These are phyloP conservation scores for Waltergamsia citrina DNA, from an alignment of 2,329 filamentous ascomycete species.

Conservation along the genomic window DNA sequence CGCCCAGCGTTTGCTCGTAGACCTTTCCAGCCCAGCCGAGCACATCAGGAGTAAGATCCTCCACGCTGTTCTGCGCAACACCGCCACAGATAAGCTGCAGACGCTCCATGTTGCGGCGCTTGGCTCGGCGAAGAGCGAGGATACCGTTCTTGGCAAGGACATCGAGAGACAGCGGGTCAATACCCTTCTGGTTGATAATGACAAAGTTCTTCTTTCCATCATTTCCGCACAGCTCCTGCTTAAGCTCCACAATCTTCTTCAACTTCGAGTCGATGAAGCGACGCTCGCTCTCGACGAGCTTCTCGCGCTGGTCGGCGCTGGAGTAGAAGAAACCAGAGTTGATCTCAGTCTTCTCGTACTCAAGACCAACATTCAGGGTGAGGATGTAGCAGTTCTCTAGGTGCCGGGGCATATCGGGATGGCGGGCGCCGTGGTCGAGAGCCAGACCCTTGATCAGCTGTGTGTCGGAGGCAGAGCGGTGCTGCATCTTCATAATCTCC, in stretches of 20 bases:
- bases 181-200: slow-evolving; percentile 98
- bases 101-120: slow-evolving; percentile 98
- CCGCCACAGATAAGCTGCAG: slow-evolving; percentile 92
- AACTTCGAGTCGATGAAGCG: slow-evolving; percentile 94
- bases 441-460: slow-evolving; percentile 90
- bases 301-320: slow-evolving; percentile 91
- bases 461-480: slow-evolving; percentile 90
- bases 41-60: slow-evolving; percentile 78
- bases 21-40: slow-evolving; percentile 95
- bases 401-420: slow-evolving; percentile 96
- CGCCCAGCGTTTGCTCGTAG: slow-evolving; percentile 93
- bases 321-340: slow-evolving; percentile 99
- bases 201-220: slow-evolving; percentile 95
- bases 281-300: slow-evolving; percentile 94
- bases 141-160: slow-evolving; percentile 98
- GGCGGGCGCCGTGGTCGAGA: slow-evolving; percentile 88
- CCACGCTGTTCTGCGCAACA: slow-evolving; percentile 87
- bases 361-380: slow-evolving; percentile 89
- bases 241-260: slow-evolving; percentile 93
- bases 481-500: slow-evolving; percentile 99
- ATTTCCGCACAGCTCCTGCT: slow-evolving; percentile 92
- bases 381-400: slow-evolving; percentile 94
- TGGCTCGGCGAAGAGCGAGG: slow-evolving; percentile 84
- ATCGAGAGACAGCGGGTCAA: slow-evolving; percentile 91
- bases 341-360: slow-evolving; percentile 99